A percentile compares a stretch with the other conserved stretches of the same genome.
Evolutionary conservation across 805 yeast species (phyloP).

Genomic region (Ascoidea tarda): DNA sequence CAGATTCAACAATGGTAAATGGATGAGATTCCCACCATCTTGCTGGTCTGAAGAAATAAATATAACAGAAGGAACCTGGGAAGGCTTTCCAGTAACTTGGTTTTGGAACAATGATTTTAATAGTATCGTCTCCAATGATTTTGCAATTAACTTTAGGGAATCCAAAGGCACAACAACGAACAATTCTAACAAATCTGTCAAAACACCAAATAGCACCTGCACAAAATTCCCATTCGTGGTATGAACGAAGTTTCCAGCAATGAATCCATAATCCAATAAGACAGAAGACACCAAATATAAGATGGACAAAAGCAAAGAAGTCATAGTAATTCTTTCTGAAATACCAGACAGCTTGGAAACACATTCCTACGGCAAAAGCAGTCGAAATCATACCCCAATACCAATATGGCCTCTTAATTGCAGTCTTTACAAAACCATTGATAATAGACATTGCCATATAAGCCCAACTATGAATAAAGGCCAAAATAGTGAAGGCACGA

Average conservation of each 20-base stretch:
- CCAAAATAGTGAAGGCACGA: conserved; percentile 19
- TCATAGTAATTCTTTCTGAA: conserved; percentile 27
- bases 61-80: conserved; percentile 25
- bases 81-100: conserved; percentile 28
- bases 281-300: conserved; percentile 25
- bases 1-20: conserved; percentile 21
- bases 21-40: conserved; percentile 34
- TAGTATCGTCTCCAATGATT: conserved; percentile 20
- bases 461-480: conserved; percentile 25
- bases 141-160: conserved; percentile 22
- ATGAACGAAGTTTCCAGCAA: conserved; percentile 17
- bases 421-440: conserved; percentile 5
- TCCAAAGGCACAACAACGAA: conserved; percentile 1
- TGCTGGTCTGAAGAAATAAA: conserved; percentile 24
- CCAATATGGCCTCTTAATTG: conserved; percentile 10
- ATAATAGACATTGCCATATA: conserved; percentile 13
- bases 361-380: conserved; percentile 17
- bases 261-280: conserved; percentile 32
- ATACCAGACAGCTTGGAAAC: conserved; percentile 22
- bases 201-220: conserved; percentile 28
- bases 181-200: conserved; percentile 26
- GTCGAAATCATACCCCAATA: conserved; percentile 23
- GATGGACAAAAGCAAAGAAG: conserved; percentile 24
- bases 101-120: conserved; percentile 28
- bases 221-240: conserved; percentile 22